Percentiles rank a stretch among this genome's conserved stretches.
Evolutionary conservation across 73 alveolate genomes (phyloP).

Genomic region (Blepharisma japonicum): DNA sequence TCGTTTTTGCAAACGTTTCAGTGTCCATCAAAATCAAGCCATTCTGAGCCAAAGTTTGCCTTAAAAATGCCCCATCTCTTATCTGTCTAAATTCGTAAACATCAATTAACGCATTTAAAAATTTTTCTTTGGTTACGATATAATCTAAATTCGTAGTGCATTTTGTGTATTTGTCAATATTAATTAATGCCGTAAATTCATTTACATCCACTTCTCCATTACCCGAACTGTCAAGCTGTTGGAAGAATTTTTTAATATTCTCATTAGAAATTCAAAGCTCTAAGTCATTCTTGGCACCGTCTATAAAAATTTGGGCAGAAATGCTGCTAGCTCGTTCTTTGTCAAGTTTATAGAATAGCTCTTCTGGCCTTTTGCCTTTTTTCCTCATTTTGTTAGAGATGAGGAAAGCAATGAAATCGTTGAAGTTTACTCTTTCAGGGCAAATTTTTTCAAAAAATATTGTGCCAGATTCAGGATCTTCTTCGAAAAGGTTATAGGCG

Average conservation of each 20-base stretch:
- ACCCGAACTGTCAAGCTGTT: not conserved
- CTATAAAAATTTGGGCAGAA: not conserved
- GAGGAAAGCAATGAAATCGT: constrained; percentile 9
- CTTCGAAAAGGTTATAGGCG: not conserved
- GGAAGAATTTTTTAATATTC: not conserved
- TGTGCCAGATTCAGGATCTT: not conserved
- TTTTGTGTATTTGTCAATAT: not conserved
- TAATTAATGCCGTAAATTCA: not conserved
- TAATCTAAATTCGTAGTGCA: not conserved
- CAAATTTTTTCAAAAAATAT: not conserved
- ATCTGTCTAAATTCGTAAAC: not conserved
- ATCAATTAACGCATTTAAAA: constrained; percentile 24
- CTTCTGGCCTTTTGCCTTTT: not conserved
- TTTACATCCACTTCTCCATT: constrained; percentile 10
- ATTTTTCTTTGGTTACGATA: not conserved
- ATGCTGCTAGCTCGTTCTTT: constrained; percentile 5
- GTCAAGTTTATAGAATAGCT: not conserved
- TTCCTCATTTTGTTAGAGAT: not conserved
- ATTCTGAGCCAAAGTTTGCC: too few relatives aligned
- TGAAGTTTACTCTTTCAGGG: not conserved
- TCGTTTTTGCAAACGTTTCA: too few relatives aligned
- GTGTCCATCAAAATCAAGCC: too few relatives aligned
- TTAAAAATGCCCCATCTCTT: too few relatives aligned
- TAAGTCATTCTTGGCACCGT: constrained; percentile 3
- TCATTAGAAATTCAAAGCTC: constrained; percentile 11